A percentile compares a stretch with the other conserved stretches of the same genome.
phyloP scores from a whole-genome alignment of 164 flowering plant genomes.

The Vitis rupestris region DNA sequence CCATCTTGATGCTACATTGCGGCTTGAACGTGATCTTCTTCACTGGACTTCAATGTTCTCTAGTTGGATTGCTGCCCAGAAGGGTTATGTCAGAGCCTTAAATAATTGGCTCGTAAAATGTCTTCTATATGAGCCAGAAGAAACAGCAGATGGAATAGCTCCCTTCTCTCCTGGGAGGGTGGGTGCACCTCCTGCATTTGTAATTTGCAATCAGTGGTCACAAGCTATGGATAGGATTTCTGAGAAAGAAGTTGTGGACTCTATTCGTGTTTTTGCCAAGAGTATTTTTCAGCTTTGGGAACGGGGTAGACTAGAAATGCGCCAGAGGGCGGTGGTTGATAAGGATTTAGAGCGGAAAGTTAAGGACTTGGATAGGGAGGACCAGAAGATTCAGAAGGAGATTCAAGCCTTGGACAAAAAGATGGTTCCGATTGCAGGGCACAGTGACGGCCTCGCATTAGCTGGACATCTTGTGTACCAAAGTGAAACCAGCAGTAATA shows the following conservation, averaged over 20 bases:
- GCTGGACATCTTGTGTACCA: conserved; percentile 48
- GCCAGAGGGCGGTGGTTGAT: conserved; percentile 37
- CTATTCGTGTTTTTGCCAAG: conserved; percentile 44
- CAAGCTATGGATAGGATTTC: conserved; percentile 61
- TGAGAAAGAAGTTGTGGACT: conserved; percentile 59
- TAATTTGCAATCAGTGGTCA: conserved; percentile 65
- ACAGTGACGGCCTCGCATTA: conserved; percentile 31
- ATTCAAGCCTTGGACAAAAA: conserved; percentile 77
- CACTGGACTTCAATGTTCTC: conserved; percentile 58
- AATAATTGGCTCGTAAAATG: conserved; percentile 68
- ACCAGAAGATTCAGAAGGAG: conserved; percentile 74
- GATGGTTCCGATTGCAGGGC: conserved; percentile 48
- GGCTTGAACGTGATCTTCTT: conserved; percentile 55
- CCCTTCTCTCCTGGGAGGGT: conserved; percentile 75
- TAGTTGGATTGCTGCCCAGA: conserved; percentile 57
- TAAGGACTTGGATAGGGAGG: conserved; percentile 68
- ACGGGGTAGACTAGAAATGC: conserved; percentile 48
- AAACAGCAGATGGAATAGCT: conserved; percentile 58
- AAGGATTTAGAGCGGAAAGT: conserved; percentile 54
- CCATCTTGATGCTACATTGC: conserved; percentile 43
- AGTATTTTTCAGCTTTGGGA: conserved; percentile 59
- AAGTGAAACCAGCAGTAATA: conserved; percentile 38
- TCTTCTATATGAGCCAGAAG: conserved; percentile 60
- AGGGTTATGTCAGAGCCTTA: conserved; percentile 50
- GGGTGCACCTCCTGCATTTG: conserved; percentile 69